Conservation (phyloP, 2,329 filamentous ascomycete genomes). For the Paecilomyces niveus region DNA sequence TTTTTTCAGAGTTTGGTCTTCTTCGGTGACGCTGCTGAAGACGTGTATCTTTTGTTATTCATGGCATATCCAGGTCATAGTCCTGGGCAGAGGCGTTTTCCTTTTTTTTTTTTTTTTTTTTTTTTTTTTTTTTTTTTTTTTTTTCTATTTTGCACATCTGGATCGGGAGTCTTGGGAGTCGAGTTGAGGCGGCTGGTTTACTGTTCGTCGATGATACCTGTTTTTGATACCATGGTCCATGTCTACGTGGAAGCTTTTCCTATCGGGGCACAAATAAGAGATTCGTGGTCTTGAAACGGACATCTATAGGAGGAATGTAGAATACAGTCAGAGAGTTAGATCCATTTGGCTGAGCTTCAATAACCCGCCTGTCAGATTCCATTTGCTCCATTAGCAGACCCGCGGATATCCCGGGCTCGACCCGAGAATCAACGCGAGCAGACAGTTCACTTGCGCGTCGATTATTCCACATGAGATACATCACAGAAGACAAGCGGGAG, state of each 20-base stretch:
- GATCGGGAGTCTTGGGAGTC: background rate
- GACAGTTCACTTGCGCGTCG: slow-evolving; percentile 11
- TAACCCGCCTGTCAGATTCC: background rate
- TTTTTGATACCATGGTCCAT: background rate
- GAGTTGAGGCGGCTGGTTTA: background rate
- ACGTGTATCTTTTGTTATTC: background rate
- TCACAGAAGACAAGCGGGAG: slow-evolving; percentile 10
- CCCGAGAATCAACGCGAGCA: background rate
- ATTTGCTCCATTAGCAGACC: background rate
- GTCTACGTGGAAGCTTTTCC: background rate
- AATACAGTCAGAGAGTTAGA: slow-evolving; percentile 1
- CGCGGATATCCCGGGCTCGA: background rate
- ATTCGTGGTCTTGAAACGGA: background rate
- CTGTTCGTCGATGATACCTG: background rate
- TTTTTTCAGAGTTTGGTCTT: background rate
- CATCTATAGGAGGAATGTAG: background rate
- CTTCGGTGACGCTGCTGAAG: background rate
- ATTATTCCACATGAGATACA: slow-evolving; percentile 23
- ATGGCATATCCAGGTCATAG: background rate
- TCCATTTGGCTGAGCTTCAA: background rate
- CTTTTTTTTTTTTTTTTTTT: background rate
- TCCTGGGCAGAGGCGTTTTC: background rate
- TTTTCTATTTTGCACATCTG: background rate
- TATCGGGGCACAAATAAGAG: background rate
- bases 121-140: background rate